Base-by-base conservation (phyloP, 202 grass and related monocot genomes). In the Dendrocalamus latiflorus region DNA sequence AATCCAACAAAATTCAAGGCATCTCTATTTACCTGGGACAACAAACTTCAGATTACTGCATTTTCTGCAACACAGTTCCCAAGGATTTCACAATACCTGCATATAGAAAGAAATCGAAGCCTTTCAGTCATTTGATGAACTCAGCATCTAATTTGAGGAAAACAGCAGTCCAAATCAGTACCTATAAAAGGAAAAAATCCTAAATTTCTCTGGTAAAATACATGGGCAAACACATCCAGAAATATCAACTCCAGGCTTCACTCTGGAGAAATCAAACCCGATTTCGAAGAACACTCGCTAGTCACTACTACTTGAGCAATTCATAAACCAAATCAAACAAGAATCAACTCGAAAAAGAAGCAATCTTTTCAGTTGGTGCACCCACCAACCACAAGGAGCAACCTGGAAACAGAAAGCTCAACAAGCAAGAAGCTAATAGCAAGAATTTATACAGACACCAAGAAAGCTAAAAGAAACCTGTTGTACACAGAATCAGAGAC, bases 361-460 rank as follows among this genome's bases (percentile, higher is more conserved):
- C 70, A 74, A 50, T 3, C 21, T 65, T 53, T 86, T 37, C 67
- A 65, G 82, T 81, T 82, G 82, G 69, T 76, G 47, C 86, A 89
- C 75, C 79, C 53, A 82, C 85, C 78, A 86, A 81, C 58, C 61
- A 76, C 56, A 76, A 72, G 41, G 58, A 78, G 60, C 58, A 63
- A 88, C 67, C 64, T 9, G 37, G 61, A 78, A 83, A 80, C 76
- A 57, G 55, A 83, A 70, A 87, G 28, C 69, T 80, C 84, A 80
- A 80, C 84, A 75, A 79, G 74, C 79, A 83, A 57, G 73, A 84
- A 44, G 11, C 59, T 48, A 6, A 10, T 57, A 49, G 42, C 68
- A 86, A 80, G 54, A 63, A 76, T 56, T 44, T 38, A 65, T 44
- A 44, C 20, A 81, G 21, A 62, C 49, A 58, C 15, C 50, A 76